Percentiles rank a stretch among this genome's conserved stretches.
Conservation (phyloP, 768 basidiomycete species). For the Suillus bovinus region DNA sequence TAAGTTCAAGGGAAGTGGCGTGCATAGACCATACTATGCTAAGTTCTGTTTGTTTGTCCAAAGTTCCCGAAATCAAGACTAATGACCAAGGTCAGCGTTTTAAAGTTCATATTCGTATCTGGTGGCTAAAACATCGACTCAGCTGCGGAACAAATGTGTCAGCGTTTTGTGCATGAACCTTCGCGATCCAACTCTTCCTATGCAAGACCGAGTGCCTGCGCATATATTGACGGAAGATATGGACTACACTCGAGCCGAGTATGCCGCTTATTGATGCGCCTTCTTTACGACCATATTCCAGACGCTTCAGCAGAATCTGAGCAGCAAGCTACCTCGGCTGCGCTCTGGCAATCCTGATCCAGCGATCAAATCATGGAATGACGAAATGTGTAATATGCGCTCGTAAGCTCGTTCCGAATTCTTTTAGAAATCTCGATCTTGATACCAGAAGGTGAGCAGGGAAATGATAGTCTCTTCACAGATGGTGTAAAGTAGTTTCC, state of each 20-base stretch:
- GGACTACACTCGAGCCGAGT: not conserved
- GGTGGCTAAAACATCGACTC: not conserved
- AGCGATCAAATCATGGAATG: not conserved
- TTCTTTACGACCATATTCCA: slow-evolving; percentile 20
- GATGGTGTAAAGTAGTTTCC: not conserved
- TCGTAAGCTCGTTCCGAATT: not conserved
- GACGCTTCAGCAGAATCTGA: slow-evolving; percentile 2
- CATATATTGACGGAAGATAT: slow-evolving; percentile 14
- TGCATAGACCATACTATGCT: slow-evolving; percentile 3
- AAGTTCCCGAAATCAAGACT: slow-evolving; percentile 25
- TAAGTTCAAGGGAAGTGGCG: not conserved
- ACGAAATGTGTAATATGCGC: not conserved
- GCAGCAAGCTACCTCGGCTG: not conserved
- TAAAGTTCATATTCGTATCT: not conserved
- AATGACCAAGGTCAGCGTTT: slow-evolving; percentile 9
- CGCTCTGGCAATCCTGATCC: not conserved
- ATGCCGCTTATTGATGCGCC: slow-evolving; percentile 10
- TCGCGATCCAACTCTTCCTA: slow-evolving; percentile 10
- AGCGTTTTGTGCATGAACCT: slow-evolving; percentile 22
- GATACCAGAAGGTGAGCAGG: not conserved
- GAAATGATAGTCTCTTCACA: not conserved
- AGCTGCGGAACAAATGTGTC: slow-evolving; percentile 16
- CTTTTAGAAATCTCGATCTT: not conserved
- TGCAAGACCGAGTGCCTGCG: slow-evolving; percentile 16
- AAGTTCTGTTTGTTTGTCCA: slow-evolving; percentile 18